phyloP scores from a whole-genome alignment of 257 asterid species.

The Leonotis leonurus region DNA sequence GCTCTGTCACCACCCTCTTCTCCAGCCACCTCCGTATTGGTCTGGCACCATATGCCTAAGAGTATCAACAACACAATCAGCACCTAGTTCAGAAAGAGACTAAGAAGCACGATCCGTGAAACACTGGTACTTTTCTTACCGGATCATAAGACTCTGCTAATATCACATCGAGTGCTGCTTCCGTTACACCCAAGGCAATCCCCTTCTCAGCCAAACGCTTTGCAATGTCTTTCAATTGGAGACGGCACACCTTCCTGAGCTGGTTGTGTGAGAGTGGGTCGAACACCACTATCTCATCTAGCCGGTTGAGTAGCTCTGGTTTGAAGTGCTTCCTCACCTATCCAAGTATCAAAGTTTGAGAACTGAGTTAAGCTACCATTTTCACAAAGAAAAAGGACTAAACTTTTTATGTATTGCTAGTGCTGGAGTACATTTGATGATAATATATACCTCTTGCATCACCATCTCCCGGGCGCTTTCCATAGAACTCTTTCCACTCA shows the following conservation, averaged over 20 bases:
- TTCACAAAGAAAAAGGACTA: neutral
- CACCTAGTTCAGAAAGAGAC: neutral
- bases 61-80: neutral
- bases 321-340: slow-evolving; percentile 90
- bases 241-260: slow-evolving; percentile 71
- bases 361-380: neutral
- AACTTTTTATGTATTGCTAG: neutral
- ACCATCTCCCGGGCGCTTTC: slow-evolving; percentile 86
- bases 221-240: slow-evolving; percentile 78
- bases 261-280: slow-evolving; percentile 86
- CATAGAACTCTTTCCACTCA: slow-evolving; percentile 58
- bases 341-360: neutral
- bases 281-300: slow-evolving; percentile 82
- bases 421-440: too few species aligned
- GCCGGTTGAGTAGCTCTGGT: slow-evolving; percentile 76
- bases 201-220: slow-evolving; percentile 81
- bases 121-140: slow-evolving; percentile 29
- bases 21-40: slow-evolving; percentile 95
- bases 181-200: slow-evolving; percentile 70
- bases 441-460: slow-evolving; percentile 55
- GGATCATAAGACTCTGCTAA: slow-evolving; percentile 77
- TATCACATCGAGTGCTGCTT: slow-evolving; percentile 67
- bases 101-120: too few species aligned
- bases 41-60: slow-evolving; percentile 75
- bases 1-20: slow-evolving; percentile 71